Conservation (phyloP, 352 stramenopile species). For the Pythium myriotylum region DNA sequence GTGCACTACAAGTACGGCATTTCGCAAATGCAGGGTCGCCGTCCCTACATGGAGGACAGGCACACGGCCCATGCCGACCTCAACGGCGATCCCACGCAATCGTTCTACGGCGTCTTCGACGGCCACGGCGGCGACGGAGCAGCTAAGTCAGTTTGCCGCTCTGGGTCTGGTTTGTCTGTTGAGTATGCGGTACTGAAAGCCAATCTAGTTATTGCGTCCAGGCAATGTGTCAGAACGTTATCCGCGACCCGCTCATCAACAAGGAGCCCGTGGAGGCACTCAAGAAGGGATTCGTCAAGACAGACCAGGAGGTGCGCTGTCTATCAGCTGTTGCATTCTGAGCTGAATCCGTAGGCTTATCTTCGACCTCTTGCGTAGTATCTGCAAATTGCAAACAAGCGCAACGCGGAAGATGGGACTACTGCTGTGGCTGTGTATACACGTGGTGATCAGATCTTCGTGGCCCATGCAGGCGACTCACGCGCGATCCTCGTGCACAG, state of each 20-base stretch:
- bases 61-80: slow-evolving; percentile 78
- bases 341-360: background rate
- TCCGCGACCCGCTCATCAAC: slow-evolving; percentile 62
- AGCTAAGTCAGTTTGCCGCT: slow-evolving; percentile 70
- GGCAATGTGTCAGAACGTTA: slow-evolving; percentile 83
- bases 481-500: slow-evolving; percentile 87
- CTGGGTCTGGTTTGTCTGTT: background rate
- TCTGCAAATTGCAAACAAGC: slow-evolving; percentile 79
- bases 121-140: slow-evolving; percentile 90
- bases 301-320: slow-evolving; percentile 66
- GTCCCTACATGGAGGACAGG: slow-evolving; percentile 92
- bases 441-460: slow-evolving; percentile 73
- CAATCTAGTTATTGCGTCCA: slow-evolving; percentile 73
- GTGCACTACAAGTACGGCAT: slow-evolving; percentile 83
- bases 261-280: slow-evolving; percentile 71
- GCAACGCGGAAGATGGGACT: slow-evolving; percentile 87
- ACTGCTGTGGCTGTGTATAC: slow-evolving; percentile 89
- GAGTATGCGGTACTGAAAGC: background rate
- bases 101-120: slow-evolving; percentile 94
- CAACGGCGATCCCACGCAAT: slow-evolving; percentile 78
- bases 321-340: background rate
- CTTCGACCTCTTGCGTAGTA: slow-evolving; percentile 46
- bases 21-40: slow-evolving; percentile 77
- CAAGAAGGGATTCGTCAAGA: slow-evolving; percentile 80
- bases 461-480: slow-evolving; percentile 91